Evolutionary conservation across 2,329 filamentous ascomycete genomes (phyloP), one percentile per base, ranked within the genome.

Genomic region (Diaporthe helianthi): DNA sequence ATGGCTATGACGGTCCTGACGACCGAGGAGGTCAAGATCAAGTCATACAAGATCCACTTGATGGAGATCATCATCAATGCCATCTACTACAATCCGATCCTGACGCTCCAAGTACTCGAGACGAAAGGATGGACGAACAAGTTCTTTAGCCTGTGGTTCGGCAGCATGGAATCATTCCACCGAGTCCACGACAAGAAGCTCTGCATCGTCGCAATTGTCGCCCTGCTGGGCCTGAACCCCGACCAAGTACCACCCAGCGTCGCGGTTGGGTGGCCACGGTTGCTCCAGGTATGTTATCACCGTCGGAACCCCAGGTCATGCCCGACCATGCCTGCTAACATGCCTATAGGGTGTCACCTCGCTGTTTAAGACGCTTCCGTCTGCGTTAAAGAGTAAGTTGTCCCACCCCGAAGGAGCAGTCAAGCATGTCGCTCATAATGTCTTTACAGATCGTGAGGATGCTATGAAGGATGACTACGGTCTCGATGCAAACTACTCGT

Each of bases 51-150:
- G 76, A 94, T 98, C 67, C 95, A 99, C 79, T 83, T 99, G 53
- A 97, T 99, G 92, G 96, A 99, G 83, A 97, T 99, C 90, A 90
- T 99, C 69, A 97, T 99, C 84, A 98, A 98, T 81, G 90, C 93
- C 67, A 94, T 98, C 76, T 97, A 98, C 85, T 99, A 99, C 85
- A 98, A 97, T 83, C 94, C 96, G 1, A 82, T 91, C 53, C 85
- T 98, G 70, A 88, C 94, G 29, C 87, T 99, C 26, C 91, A 94
- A 72, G 89, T 97, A 46, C 87, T 99, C n/a, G 96, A 99, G 82
- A 83, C 86, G 65, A 95, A 97, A 76, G 91, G 89, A 71, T 98
- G 94, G 95, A 98, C 96, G 8, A 98, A 98, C 82, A 97, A 97
- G 78, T 99, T 99, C 83, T 99, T 99, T 85, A 97, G 93, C 81